Base-by-base conservation (phyloP, 169 alveolate species). In the Eimeria necatrix region DNA sequence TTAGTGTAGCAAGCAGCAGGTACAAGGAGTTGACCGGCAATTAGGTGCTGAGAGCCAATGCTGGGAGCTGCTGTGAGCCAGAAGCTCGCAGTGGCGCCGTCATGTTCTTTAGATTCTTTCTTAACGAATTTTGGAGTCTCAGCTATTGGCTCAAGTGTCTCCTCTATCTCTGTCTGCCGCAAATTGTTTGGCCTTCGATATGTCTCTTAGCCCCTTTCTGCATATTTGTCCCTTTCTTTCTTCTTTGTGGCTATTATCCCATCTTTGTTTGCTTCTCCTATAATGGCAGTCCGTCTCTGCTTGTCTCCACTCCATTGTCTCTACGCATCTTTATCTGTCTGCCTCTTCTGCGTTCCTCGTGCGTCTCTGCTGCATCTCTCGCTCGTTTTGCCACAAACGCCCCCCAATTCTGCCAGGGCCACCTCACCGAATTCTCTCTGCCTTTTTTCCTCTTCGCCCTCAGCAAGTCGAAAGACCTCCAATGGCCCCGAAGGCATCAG, bases 401-500 rank as follows among this genome's bases (percentile, higher is more conserved):
- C 22, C 68, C 20, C 68, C 20, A 18, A 12, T 10, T 3, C 0
- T 18, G 0, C 22, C 20, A 3, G 12, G 68, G 12, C 2, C 20
- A 12, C 68, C 78, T 68, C 4, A 68, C 78, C 78, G 22, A 68
- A 68, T 20, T 68, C 32, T 20, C 22, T 14, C 22, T 8, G 78
- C 9, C 46, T 68, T 10, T 68, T 68, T 68, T 68, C 32, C 20
- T 10, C 46, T 16, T 0, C 32, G 5, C 32, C 32, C 32, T 10
- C 78, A 3, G 22, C 22, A 10, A 10, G 78, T 3, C 32, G 68
- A 56, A 56, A 56, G 9, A 16, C 78, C 46, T 22, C 78, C n/a
- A 41, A 41, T 14, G 84, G 84, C 56, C 84, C 84, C 53, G 84
- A 16, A 32, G 84, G 84, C 84, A 73, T 22, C 84, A 73, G 84